Conservation (phyloP, 495 filamentous ascomycete genomes). For the Jackrogersella multiformis region DNA sequence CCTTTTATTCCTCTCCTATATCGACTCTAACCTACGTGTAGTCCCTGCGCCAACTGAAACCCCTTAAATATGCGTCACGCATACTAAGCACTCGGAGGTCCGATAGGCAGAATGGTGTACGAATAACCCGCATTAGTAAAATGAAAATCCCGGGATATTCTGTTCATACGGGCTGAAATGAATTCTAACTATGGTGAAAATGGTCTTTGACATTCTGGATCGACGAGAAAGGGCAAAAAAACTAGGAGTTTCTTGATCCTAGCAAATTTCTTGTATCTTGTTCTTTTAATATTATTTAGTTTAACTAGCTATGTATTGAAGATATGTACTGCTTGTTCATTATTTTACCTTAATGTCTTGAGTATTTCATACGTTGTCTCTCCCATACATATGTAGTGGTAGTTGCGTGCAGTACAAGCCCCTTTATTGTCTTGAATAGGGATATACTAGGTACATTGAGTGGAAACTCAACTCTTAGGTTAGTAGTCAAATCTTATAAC, state of each 20-base stretch:
- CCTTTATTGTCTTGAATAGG: not conserved
- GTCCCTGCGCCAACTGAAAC: constrained; percentile 8
- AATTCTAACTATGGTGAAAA: constrained; percentile 4
- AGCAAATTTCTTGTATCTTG: constrained; percentile 21
- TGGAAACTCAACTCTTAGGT: no score
- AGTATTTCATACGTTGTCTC: not conserved
- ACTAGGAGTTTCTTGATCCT: constrained; percentile 1
- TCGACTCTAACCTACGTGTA: constrained; percentile 2
- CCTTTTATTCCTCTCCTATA: not conserved
- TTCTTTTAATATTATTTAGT: constrained; percentile 4
- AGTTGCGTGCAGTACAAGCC: not conserved
- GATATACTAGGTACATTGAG: no score
- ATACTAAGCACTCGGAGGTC: not conserved
- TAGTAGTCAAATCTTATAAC: no score
- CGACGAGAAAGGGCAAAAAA: constrained; percentile 1
- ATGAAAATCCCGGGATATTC: not conserved
- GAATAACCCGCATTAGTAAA: not conserved
- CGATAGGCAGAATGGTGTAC: not conserved
- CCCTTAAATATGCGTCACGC: not conserved
- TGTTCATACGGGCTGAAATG: not conserved
- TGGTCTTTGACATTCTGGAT: constrained; percentile 3
- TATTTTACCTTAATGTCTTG: not conserved
- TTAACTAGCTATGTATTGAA: constrained; percentile 1
- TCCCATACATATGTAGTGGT: not conserved
- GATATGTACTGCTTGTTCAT: not conserved